phyloP scores from a whole-genome alignment of 257 asterid genomes.

The Fraxinus americana region DNA sequence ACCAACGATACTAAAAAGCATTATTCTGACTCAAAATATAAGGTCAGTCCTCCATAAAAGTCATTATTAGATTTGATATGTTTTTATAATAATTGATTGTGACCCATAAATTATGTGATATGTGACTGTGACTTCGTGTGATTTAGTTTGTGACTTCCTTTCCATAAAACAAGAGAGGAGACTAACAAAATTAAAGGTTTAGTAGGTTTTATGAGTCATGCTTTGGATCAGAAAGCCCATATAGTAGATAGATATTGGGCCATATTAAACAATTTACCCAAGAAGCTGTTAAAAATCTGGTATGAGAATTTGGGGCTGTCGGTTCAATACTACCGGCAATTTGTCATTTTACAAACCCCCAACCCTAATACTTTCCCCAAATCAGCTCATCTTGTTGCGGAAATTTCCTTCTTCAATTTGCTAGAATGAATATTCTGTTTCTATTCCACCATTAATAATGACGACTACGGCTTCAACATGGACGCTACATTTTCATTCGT shows the following conservation, averaged over 20 bases:
- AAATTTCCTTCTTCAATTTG: conserved; percentile 21
- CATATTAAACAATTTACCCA: not conserved
- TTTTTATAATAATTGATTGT: too few species aligned
- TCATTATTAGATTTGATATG: too few species aligned
- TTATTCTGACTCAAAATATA: too few species aligned
- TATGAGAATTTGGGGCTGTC: not conserved
- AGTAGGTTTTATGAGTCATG: not conserved
- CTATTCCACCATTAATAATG: not conserved
- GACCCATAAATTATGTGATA: too few species aligned
- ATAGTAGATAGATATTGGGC: not conserved
- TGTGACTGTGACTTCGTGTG: too few species aligned
- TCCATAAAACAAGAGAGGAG: too few species aligned
- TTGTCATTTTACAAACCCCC: not conserved
- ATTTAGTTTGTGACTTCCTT: too few species aligned
- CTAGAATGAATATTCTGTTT: conserved; percentile 27
- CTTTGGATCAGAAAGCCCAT: not conserved
- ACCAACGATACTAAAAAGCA: too few species aligned
- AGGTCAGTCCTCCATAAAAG: too few species aligned
- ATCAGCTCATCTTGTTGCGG: conserved; percentile 26
- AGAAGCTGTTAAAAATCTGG: not conserved
- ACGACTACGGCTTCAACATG: conserved; percentile 52
- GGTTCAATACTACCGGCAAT: not conserved
- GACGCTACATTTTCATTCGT: conserved; percentile 36
- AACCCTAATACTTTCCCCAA: not conserved
- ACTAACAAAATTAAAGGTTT: too few species aligned